These are phyloP conservation scores for Saccharomycopsis selenospora DNA, from an alignment of 805 yeast genomes.

Conservation along the genomic window DNA sequence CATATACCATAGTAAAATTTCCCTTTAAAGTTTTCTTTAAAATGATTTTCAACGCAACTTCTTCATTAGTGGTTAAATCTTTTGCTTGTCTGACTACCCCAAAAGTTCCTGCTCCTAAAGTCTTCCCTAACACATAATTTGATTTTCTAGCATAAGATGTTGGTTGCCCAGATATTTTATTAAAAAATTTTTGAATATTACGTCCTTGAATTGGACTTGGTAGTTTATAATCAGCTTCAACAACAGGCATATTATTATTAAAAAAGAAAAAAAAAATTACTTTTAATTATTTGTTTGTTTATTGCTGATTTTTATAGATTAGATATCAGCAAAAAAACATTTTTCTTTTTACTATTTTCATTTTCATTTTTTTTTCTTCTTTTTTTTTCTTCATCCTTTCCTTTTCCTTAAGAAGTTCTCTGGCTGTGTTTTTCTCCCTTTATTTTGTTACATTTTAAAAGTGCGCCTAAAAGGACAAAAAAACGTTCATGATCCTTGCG, in stretches of 20 bases:
- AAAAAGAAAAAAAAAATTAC: too few species aligned
- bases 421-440: too few species aligned
- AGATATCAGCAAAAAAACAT: too few species aligned
- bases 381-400: too few species aligned
- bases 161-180: slow-evolving; percentile 68
- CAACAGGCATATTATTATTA: slow-evolving; percentile 3
- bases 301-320: too few species aligned
- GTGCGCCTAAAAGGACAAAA: too few species aligned
- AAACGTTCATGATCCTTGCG: too few species aligned
- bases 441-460: too few species aligned
- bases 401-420: too few species aligned
- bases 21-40: slow-evolving; percentile 79
- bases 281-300: too few species aligned
- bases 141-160: slow-evolving; percentile 57
- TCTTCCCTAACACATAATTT: slow-evolving; percentile 68
- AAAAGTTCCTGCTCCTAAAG: slow-evolving; percentile 91
- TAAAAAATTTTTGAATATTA: slow-evolving; percentile 33
- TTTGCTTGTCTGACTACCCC: slow-evolving; percentile 85
- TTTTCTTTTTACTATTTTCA: too few species aligned
- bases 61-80: slow-evolving; percentile 43
- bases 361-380: too few species aligned
- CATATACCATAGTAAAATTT: slow-evolving; percentile 59
- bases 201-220: slow-evolving; percentile 28
- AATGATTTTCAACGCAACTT: slow-evolving; percentile 86
- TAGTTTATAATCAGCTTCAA: slow-evolving; percentile 12